Percentiles rank a stretch among this genome's conserved stretches.
Evolutionary conservation across 345 rosid genomes (phyloP).

Genomic region (Iberis pinnata): DNA sequence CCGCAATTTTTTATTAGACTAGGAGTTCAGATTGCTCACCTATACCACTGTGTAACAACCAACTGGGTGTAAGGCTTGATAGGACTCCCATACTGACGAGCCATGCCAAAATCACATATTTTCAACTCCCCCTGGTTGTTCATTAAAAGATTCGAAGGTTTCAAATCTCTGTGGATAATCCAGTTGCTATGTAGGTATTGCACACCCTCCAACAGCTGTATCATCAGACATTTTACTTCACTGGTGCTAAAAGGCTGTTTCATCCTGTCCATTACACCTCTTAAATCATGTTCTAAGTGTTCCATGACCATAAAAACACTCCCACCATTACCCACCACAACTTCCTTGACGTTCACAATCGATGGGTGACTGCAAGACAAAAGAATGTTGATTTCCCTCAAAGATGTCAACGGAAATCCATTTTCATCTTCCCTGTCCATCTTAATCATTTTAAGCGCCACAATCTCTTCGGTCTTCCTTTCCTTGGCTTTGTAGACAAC

Average conservation of each 20-base stretch:
- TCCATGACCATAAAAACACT: constrained; percentile 90
- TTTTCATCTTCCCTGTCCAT: constrained; percentile 59
- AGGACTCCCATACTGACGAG: constrained; percentile 80
- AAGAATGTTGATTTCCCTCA: constrained; percentile 86
- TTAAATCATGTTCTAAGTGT: constrained; percentile 79
- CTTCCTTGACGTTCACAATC: constrained; percentile 75
- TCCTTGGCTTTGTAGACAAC: constrained; percentile 78
- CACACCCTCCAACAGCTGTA: constrained; percentile 73
- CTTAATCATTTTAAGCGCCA: constrained; percentile 82
- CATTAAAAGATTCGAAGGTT: constrained; percentile 74
- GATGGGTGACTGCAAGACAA: constrained; percentile 61
- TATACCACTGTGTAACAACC: constrained; percentile 82
- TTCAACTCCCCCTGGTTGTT: constrained; percentile 75
- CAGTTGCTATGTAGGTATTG: constrained; percentile 86
- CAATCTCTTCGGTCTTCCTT: constrained; percentile 58
- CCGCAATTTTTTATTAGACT: too few species aligned
- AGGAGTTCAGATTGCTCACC: constrained; percentile 46
- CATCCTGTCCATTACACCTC: constrained; percentile 63
- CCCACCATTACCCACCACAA: constrained; percentile 56
- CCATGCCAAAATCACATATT: constrained; percentile 80
- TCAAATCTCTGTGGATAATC: constrained; percentile 85
- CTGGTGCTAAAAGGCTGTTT: constrained; percentile 77
- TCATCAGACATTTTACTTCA: constrained; percentile 83
- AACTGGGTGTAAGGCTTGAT: constrained; percentile 66
- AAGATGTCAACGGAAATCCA: constrained; percentile 73